Conservation (phyloP, 2,329 filamentous ascomycete species). For the Balansia obtecta region DNA sequence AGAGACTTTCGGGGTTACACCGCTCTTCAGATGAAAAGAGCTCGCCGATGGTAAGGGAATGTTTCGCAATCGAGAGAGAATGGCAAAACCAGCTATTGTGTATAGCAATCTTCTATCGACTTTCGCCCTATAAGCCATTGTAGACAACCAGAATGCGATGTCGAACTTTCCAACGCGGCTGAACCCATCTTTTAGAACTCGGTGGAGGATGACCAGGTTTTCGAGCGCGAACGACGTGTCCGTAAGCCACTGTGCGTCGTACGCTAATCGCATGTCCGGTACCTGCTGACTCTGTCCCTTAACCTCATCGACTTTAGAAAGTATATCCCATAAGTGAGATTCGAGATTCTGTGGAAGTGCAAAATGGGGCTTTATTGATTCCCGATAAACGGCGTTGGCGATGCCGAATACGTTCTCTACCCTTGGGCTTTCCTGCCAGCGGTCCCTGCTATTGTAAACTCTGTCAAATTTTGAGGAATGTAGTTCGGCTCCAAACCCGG, state of each 20-base stretch:
- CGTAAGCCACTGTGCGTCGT: conserved; percentile 1
- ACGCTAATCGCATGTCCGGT: not conserved
- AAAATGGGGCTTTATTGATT: not conserved
- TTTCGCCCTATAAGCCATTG: not conserved
- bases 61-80: not conserved
- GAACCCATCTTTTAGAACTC: not conserved
- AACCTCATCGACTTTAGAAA: not conserved
- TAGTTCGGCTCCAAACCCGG: conserved; percentile 12
- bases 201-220: conserved; percentile 1
- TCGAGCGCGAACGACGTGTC: not conserved
- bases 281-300: not conserved
- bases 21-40: not conserved
- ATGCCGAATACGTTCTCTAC: not conserved
- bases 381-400: not conserved
- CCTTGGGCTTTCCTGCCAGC: not conserved
- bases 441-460: conserved; percentile 7
- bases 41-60: not conserved
- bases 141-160: conserved; percentile 1
- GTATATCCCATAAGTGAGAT: not conserved
- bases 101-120: not conserved
- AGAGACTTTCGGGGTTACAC: not conserved
- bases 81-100: not conserved
- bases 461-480: conserved; percentile 7
- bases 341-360: not conserved
- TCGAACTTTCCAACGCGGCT: not conserved